phyloP scores from a whole-genome alignment of 805 yeast species.

The Vanderwaltozyma polyspora region DNA sequence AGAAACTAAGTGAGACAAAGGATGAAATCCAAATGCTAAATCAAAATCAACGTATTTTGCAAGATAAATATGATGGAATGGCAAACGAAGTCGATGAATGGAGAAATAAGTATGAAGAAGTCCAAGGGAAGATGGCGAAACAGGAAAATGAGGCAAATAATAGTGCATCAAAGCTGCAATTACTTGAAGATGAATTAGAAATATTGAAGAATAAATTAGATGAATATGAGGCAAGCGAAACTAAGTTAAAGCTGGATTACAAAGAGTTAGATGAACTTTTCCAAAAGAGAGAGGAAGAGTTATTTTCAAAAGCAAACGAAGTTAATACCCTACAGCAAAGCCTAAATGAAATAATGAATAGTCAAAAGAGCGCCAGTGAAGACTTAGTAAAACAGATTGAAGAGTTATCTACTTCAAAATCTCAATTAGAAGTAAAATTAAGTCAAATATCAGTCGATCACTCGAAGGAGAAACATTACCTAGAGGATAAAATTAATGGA shows the following conservation, averaged over 20 bases:
- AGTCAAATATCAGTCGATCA: constrained; percentile 5
- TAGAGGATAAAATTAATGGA: background rate
- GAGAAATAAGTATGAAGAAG: constrained; percentile 2
- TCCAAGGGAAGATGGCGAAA: background rate
- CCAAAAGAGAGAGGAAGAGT: constrained; percentile 2
- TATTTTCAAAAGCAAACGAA: constrained; percentile 4
- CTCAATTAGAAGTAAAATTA: constrained; percentile 5
- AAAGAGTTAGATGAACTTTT: background rate
- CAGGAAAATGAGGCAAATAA: background rate
- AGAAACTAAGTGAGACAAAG: constrained; percentile 10
- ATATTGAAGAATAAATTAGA: background rate
- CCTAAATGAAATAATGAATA: constrained; percentile 1
- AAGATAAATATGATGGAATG: constrained; percentile 16
- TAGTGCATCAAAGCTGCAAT: background rate
- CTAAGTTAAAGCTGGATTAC: background rate
- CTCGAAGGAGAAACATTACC: background rate
- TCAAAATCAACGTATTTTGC: constrained; percentile 20
- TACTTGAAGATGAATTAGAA: constrained; percentile 4
- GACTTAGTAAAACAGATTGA: constrained; percentile 2
- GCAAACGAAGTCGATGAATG: constrained; percentile 9
- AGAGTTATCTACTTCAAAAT: constrained; percentile 3
- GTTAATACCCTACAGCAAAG: constrained; percentile 2
- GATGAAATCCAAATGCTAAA: constrained; percentile 22
- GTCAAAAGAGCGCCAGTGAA: constrained; percentile 1
- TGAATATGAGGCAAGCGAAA: background rate